Base-by-base conservation (phyloP, 164 flowering plant genomes). In the Houttuynia cordata region DNA sequence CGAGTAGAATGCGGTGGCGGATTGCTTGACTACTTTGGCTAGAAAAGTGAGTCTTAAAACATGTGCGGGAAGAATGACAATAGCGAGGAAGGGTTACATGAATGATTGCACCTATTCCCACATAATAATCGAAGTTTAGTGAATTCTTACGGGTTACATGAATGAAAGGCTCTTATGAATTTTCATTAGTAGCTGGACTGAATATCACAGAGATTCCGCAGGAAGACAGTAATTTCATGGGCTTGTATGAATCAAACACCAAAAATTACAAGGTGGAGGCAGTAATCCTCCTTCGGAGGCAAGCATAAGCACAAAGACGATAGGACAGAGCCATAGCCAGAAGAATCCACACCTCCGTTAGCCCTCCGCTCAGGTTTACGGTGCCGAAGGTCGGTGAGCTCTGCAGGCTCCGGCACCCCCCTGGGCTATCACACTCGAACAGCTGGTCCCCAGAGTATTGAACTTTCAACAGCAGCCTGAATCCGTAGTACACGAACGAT, bases 371-470 rank as follows among this genome's bases (percentile, higher is more conserved):
- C 70, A 94, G 67, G 74, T 83, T 75, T 51, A 94, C 85, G 0
- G 87, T 94, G 71, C 79, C 91, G 30, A 94, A 88, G 1, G 99
- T 74, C 4, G 99, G 89, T 1, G 99, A 94, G 58, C 78, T 88
- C 79, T 91, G 96, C 67, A 94, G 64, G 0, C 69, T 53, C 63
- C 83, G 62, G 70, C 99, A 94, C 21, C 97, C 96, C 17, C 79
- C 79, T 62, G 50, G 47, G 79, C 87, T 91, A 41, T 59, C 78
- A 58, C 99, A 94, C 40, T 94, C 95, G 47, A 81, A 94, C 9
- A 83, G 40, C 20, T 87, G 73, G 15, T 85, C 86, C 41, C 91
- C 96, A 0, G 91, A 78, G 60, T 94, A 94, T 56, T 94, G 99
- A 39, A 91, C 99, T 68, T 94, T 94, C 67, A 91, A 51, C 7